A percentile compares a stretch with the other conserved stretches of the same genome.
Evolutionary conservation across 768 basidiomycete species (phyloP).

Genomic region (Steccherinum ochraceum): DNA sequence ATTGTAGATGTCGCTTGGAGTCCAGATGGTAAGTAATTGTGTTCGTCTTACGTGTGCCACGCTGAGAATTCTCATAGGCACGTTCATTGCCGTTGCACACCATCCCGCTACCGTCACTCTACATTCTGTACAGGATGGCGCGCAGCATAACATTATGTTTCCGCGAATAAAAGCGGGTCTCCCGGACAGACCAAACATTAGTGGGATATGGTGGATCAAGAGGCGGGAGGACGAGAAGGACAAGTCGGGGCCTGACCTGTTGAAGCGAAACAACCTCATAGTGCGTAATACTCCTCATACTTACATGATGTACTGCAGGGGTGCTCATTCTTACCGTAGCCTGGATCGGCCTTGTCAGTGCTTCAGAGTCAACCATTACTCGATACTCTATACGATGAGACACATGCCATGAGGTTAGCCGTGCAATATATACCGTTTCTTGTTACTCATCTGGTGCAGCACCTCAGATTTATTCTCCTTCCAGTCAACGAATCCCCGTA

Average conservation of each 20-base stretch:
- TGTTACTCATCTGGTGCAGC: constrained; percentile 29
- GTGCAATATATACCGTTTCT: constrained; percentile 6
- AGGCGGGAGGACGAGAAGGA: constrained; percentile 34
- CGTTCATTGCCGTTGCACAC: constrained; percentile 59
- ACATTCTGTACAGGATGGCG: constrained; percentile 77
- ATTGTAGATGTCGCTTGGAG: constrained; percentile 71
- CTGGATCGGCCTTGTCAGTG: constrained; percentile 72
- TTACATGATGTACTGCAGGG: not conserved
- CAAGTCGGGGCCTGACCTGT: constrained; percentile 65
- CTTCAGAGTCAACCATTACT: constrained; percentile 65
- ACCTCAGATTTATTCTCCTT: constrained; percentile 79
- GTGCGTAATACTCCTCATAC: constrained; percentile 32
- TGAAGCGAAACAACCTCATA: constrained; percentile 58
- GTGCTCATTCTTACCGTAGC: constrained; percentile 36
- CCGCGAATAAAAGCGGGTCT: not conserved
- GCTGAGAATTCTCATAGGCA: constrained; percentile 33
- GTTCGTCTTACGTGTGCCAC: not conserved
- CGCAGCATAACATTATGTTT: constrained; percentile 40
- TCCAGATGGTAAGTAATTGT: constrained; percentile 56
- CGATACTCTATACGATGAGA: constrained; percentile 63
- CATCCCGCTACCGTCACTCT: constrained; percentile 63
- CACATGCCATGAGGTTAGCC: constrained; percentile 58
- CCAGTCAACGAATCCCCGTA: constrained; percentile 56
- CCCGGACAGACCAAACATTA: constrained; percentile 24
- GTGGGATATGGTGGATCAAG: constrained; percentile 71